These are phyloP conservation scores for Calonectria henricotiae DNA, from an alignment of 2,329 filamentous ascomycete species.

Conservation along the genomic window DNA sequence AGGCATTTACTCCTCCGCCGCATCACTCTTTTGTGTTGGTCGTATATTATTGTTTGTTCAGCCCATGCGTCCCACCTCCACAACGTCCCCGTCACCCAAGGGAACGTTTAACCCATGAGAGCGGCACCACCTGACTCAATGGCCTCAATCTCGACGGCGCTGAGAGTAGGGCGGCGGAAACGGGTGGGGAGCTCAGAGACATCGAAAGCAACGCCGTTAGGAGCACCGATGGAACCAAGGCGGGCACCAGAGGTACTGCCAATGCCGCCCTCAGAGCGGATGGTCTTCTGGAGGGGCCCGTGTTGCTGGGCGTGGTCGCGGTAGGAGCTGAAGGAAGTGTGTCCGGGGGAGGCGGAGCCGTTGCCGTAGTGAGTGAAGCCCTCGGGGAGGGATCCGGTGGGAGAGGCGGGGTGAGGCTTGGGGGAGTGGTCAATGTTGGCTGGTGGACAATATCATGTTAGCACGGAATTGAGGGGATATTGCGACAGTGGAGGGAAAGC, in stretches of 20 bases:
- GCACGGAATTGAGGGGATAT: constrained; percentile 29
- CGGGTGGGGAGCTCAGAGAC: constrained; percentile 87
- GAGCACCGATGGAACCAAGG: constrained; percentile 81
- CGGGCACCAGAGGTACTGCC: constrained; percentile 78
- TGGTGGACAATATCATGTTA: constrained; percentile 57
- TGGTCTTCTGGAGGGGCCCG: constrained; percentile 78
- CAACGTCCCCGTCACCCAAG: constrained; percentile 44
- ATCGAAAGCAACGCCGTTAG: constrained; percentile 87
- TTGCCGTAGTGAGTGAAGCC: constrained; percentile 62
- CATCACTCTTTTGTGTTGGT: constrained; percentile 40
- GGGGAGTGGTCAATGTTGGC: constrained; percentile 82
- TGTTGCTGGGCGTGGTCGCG: constrained; percentile 85
- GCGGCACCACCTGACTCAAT: constrained; percentile 92
- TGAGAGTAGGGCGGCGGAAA: constrained; percentile 84
- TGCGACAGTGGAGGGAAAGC: constrained; percentile 13
- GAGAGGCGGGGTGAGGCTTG: constrained; percentile 81
- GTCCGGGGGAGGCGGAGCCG: constrained; percentile 59
- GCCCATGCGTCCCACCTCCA: constrained; percentile 45
- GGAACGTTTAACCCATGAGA: constrained; percentile 62
- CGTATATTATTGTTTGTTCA: constrained; percentile 45
- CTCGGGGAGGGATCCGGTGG: constrained; percentile 75
- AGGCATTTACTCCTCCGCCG: constrained; percentile 38
- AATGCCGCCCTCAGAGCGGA: constrained; percentile 62
- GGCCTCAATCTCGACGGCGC: constrained; percentile 91
- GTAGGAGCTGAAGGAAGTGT: constrained; percentile 82